Conservation (phyloP, 2,329 filamentous ascomycete genomes). For the Aspergillus sp. region DNA sequence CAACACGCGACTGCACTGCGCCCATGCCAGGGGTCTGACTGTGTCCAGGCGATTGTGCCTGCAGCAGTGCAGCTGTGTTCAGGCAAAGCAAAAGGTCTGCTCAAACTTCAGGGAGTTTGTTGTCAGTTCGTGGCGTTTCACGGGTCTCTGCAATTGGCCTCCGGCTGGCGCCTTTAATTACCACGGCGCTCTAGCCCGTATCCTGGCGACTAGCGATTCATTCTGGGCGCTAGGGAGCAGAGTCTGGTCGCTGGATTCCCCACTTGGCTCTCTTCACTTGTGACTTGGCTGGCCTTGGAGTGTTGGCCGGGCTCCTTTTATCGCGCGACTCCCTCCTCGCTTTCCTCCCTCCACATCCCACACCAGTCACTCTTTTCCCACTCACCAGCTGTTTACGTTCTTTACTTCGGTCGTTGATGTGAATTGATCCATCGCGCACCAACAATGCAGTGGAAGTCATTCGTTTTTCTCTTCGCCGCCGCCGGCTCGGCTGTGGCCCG, state of each 20-base stretch:
- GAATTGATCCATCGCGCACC: constrained; percentile 7
- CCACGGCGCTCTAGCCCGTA: not conserved
- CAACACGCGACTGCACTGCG: not conserved
- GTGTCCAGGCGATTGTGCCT: not conserved
- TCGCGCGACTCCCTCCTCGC: not conserved
- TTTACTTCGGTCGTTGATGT: constrained; percentile 5
- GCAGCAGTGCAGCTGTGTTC: too few species aligned
- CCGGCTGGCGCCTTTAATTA: constrained; percentile 3
- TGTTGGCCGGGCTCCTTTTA: not conserved
- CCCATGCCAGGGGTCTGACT: not conserved
- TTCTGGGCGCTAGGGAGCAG: constrained; percentile 5
- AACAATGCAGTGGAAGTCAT: constrained; percentile 32
- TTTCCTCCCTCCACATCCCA: not conserved
- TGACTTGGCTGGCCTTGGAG: too few species aligned
- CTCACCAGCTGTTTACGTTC: constrained; percentile 4
- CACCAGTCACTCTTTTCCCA: not conserved
- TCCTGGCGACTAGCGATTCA: constrained; percentile 7
- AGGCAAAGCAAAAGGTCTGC: too few species aligned
- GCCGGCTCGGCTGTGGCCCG: constrained; percentile 26
- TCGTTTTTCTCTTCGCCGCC: constrained; percentile 26
- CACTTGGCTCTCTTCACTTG: not conserved
- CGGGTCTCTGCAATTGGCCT: constrained; percentile 1
- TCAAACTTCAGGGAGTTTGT: too few species aligned
- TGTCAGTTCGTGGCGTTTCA: too few species aligned
- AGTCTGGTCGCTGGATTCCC: not conserved